Conservation (phyloP, 805 yeast species). For the Saturnispora sekii region DNA sequence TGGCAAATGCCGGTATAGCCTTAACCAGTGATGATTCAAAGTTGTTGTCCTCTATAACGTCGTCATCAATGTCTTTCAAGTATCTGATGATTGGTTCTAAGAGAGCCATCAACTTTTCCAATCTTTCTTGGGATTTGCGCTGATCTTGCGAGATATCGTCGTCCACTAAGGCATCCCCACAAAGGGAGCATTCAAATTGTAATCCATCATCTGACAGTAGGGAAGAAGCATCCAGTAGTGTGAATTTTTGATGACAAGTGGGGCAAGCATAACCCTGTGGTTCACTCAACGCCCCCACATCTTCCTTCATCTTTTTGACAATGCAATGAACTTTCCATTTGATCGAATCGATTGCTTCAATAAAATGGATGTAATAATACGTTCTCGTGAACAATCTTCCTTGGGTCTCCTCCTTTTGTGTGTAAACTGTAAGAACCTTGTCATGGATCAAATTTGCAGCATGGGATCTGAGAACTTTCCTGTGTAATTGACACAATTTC, state of each 20-base stretch:
- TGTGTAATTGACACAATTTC: conserved; percentile 68
- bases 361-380: conserved; percentile 69
- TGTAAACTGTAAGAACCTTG: conserved; percentile 59
- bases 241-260: conserved; percentile 67
- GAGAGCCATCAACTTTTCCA: conserved; percentile 80
- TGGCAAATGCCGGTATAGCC: conserved; percentile 76
- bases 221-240: conserved; percentile 82
- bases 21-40: conserved; percentile 76
- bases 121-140: conserved; percentile 65
- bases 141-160: conserved; percentile 85
- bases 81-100: conserved; percentile 79
- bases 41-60: conserved; percentile 74
- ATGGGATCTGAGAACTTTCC: conserved; percentile 76
- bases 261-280: conserved; percentile 95
- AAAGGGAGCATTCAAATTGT: conserved; percentile 75
- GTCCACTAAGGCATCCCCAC: conserved; percentile 69
- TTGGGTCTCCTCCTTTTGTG: conserved; percentile 59
- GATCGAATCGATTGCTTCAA: conserved; percentile 90
- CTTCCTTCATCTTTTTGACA: conserved; percentile 69
- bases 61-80: conserved; percentile 73
- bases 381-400: conserved; percentile 71
- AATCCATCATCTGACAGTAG: conserved; percentile 69
- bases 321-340: conserved; percentile 93
- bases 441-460: conserved; percentile 81
- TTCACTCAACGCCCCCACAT: conserved; percentile 72